A percentile compares a stretch with the other conserved stretches of the same genome.
These are phyloP conservation scores for Dryas integrifolia DNA, from an alignment of 331 rosid genomes.

Conservation along the genomic window DNA sequence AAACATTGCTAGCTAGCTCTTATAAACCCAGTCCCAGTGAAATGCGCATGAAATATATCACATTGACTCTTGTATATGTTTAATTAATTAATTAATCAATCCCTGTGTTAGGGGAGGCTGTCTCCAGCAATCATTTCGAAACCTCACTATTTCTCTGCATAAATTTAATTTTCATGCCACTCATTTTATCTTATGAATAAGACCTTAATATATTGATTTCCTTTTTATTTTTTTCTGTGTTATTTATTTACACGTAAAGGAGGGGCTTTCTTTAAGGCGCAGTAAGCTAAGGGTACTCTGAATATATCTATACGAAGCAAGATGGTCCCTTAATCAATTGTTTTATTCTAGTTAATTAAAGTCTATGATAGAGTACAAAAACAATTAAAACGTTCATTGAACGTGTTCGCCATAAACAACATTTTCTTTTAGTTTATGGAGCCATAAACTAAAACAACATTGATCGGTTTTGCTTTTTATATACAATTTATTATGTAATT, in stretches of 20 bases:
- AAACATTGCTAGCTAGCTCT: neutral
- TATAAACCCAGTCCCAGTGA: conserved; percentile 2
- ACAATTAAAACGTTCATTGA: neutral
- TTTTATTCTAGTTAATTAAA: neutral
- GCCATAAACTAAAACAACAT: too few species aligned
- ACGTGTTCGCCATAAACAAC: neutral
- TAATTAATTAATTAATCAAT: conserved; percentile 19
- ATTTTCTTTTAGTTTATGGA: neutral
- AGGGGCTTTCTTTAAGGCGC: conserved; percentile 10
- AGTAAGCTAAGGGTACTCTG: neutral
- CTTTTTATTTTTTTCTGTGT: neutral
- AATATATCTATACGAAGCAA: neutral
- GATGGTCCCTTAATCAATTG: neutral
- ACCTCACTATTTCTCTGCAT: too few species aligned
- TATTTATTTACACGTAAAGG: conserved; percentile 10
- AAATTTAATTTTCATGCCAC: too few species aligned
- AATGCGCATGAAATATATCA: conserved; percentile 21
- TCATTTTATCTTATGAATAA: too few species aligned
- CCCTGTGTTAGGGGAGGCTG: conserved; percentile 39
- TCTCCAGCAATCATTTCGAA: conserved; percentile 9
- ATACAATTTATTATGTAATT: too few species aligned
- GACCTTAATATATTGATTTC: neutral
- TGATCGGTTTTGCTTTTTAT: too few species aligned
- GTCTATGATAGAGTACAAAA: neutral
- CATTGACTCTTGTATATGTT: conserved; percentile 15